Percentiles rank a stretch among this genome's conserved stretches.
Conservation (phyloP, 805 yeast genomes). For the Starmerella scarabaei region DNA sequence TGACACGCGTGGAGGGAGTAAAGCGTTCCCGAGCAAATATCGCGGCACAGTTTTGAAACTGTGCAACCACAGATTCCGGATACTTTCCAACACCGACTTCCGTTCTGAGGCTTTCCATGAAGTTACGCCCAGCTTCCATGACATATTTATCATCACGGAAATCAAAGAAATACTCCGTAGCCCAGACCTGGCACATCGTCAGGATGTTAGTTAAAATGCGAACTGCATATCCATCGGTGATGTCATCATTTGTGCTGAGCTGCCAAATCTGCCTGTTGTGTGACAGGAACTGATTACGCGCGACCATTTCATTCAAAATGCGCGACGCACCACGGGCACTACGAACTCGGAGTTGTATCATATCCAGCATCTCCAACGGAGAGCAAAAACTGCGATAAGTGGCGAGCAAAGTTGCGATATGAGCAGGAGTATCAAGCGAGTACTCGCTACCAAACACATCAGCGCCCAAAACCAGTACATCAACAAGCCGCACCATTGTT, state of each 20-base stretch:
- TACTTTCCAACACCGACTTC: slow-evolving; percentile 6
- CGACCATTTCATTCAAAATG: not conserved
- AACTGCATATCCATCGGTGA: slow-evolving; percentile 35
- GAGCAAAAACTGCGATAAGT: slow-evolving; percentile 56
- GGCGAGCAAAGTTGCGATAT: slow-evolving; percentile 55
- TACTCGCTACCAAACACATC: slow-evolving; percentile 36
- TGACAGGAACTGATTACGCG: not conserved
- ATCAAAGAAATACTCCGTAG: slow-evolving; percentile 60
- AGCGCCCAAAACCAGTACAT: slow-evolving; percentile 61
- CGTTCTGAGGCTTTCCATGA: slow-evolving; percentile 2
- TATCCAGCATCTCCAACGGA: slow-evolving; percentile 40
- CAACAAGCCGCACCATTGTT: slow-evolving; percentile 61
- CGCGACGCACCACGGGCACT: slow-evolving; percentile 52
- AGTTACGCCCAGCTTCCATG: slow-evolving; percentile 29
- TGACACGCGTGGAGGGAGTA: not conserved
- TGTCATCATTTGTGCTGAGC: slow-evolving; percentile 2
- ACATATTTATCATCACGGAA: slow-evolving; percentile 56
- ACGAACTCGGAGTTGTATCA: slow-evolving; percentile 40
- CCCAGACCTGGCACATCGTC: slow-evolving; percentile 59
- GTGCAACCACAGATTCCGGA: slow-evolving; percentile 4
- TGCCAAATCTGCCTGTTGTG: slow-evolving; percentile 5
- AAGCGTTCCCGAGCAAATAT: slow-evolving; percentile 8
- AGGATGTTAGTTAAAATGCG: slow-evolving; percentile 72
- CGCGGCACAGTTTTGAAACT: not conserved
- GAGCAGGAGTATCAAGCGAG: slow-evolving; percentile 50